These are phyloP conservation scores for Omphalea diandra DNA, from an alignment of 441 rosid species.

Conservation along the genomic window DNA sequence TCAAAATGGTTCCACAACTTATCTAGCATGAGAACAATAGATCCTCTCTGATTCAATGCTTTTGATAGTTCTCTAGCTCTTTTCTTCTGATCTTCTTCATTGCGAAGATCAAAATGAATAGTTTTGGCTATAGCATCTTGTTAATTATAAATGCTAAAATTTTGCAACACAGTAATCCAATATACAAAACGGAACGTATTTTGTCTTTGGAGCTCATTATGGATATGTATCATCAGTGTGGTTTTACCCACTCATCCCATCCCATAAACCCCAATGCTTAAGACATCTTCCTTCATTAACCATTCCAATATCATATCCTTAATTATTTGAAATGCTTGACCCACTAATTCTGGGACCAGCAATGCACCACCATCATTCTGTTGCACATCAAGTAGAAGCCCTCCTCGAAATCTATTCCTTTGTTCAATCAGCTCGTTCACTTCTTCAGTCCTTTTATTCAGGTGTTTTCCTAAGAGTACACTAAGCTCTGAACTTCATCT, in stretches of 20 bases:
- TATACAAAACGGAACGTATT: background rate
- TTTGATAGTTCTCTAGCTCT: background rate
- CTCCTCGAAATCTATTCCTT: too few species aligned
- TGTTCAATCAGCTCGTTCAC: too few species aligned
- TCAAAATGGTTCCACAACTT: background rate
- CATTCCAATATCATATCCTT: background rate
- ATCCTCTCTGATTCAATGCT: background rate
- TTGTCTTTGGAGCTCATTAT: background rate
- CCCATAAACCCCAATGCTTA: slow-evolving; percentile 7
- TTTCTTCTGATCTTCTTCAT: background rate
- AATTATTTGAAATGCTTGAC: background rate
- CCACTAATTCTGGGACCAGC: background rate
- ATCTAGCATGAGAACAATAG: slow-evolving; percentile 9
- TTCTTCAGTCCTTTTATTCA: too few species aligned
- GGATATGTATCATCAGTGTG: background rate
- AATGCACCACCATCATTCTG: background rate
- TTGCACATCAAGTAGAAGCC: too few species aligned
- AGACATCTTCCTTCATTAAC: background rate
- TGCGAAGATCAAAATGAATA: background rate
- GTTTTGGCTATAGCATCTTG: background rate
- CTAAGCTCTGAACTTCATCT: too few species aligned
- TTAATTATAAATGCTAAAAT: background rate
- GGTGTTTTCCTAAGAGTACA: too few species aligned
- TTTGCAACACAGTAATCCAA: background rate
- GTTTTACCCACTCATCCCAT: slow-evolving; percentile 6